A percentile compares a stretch with the other conserved stretches of the same genome.
These are phyloP conservation scores for Hyaloscypha variabilis DNA, from an alignment of 495 filamentous ascomycete genomes.

Conservation along the genomic window DNA sequence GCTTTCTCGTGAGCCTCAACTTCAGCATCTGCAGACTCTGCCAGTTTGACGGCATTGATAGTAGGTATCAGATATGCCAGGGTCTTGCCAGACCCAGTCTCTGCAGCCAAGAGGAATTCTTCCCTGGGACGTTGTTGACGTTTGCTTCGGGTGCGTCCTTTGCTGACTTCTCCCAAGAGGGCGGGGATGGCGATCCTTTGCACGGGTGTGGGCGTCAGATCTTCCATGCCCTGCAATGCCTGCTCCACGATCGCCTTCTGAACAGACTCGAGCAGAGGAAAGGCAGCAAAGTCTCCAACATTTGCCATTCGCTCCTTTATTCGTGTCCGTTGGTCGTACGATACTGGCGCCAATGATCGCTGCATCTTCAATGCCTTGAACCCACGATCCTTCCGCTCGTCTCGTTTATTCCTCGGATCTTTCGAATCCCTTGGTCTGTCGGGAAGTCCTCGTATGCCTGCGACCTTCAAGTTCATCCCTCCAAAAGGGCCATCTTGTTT, in stretches of 20 bases:
- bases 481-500: slow-evolving; percentile 66
- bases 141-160: slow-evolving; percentile 1
- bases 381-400: slow-evolving; percentile 41
- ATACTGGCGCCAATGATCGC: slow-evolving; percentile 68
- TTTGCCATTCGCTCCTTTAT: slow-evolving; percentile 71
- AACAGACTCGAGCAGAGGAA: slow-evolving; percentile 73
- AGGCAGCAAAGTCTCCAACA: slow-evolving; percentile 76
- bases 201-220: slow-evolving; percentile 80
- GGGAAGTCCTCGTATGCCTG: slow-evolving; percentile 49
- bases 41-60: slow-evolving; percentile 79
- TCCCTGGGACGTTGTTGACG: slow-evolving; percentile 46
- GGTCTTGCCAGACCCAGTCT: slow-evolving; percentile 97
- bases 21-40: slow-evolving; percentile 65
- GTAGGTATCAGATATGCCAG: slow-evolving; percentile 85
- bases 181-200: slow-evolving; percentile 86
- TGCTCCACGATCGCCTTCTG: slow-evolving; percentile 70
- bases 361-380: slow-evolving; percentile 97
- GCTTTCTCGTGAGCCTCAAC: slow-evolving; percentile 52
- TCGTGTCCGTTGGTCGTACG: slow-evolving; percentile 68
- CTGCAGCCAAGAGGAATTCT: slow-evolving; percentile 87
- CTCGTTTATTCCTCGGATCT: slow-evolving; percentile 35
- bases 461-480: slow-evolving; percentile 76
- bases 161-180: slow-evolving; percentile 54
- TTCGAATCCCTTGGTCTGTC: slow-evolving; percentile 28
- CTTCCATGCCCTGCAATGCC: slow-evolving; percentile 69